These are phyloP conservation scores for Xylaria flabelliformis DNA, from an alignment of 495 filamentous ascomycete genomes.

Conservation along the genomic window DNA sequence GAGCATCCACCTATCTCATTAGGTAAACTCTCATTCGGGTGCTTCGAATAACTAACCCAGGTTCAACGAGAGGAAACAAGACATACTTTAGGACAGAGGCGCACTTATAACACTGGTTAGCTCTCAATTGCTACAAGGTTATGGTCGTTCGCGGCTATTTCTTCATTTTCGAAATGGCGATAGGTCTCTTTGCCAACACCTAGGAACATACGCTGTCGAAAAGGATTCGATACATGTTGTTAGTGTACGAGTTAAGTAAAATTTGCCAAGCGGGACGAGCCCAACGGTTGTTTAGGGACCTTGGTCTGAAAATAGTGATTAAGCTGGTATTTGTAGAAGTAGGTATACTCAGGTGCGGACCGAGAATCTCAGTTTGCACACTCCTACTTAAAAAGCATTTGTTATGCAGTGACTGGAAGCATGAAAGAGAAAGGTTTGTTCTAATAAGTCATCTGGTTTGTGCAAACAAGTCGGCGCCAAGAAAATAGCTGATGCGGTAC, in stretches of 20 bases:
- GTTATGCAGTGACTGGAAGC: neutral
- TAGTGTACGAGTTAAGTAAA: conserved; percentile 1
- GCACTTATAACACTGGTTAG: neutral
- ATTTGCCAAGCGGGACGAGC: conserved; percentile 6
- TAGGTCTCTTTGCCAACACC: neutral
- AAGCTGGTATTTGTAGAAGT: too few species aligned
- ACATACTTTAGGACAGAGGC: neutral
- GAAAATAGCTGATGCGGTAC: conserved; percentile 5
- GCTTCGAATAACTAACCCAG: neutral
- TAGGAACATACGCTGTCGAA: neutral
- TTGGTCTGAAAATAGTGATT: neutral
- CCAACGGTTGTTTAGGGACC: neutral
- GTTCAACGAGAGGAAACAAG: neutral
- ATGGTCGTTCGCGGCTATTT: neutral
- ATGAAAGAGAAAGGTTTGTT: too few species aligned
- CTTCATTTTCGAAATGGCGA: neutral
- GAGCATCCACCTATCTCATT: neutral
- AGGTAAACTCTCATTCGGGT: neutral
- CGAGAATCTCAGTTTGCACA: neutral
- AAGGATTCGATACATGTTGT: neutral
- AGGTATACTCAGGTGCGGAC: neutral
- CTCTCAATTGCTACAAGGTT: too few species aligned
- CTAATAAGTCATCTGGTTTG: too few species aligned
- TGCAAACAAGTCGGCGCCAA: conserved; percentile 5
- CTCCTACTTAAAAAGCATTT: neutral